Percentiles rank a stretch among this genome's conserved stretches.
Evolutionary conservation across 169 alveolate species (phyloP).

Genomic region (Theileria equi): DNA sequence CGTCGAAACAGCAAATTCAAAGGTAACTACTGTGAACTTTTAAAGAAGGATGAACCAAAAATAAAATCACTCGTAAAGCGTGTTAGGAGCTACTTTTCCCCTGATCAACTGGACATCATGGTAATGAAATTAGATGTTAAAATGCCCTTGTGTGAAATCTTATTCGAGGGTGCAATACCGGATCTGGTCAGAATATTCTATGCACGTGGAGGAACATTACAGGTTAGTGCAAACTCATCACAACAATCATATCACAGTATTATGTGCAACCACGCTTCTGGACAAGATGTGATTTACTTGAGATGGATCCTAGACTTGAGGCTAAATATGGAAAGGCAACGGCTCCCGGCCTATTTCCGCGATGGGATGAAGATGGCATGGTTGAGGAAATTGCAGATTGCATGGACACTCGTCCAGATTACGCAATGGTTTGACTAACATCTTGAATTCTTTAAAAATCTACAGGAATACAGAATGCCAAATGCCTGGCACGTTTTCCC

Average conservation of each 20-base stretch:
- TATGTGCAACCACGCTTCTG: slow-evolving; percentile 63
- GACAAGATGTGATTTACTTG: slow-evolving; percentile 64
- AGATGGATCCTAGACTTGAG: slow-evolving; percentile 68
- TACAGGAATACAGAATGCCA: slow-evolving; percentile 52
- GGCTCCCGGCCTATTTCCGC: slow-evolving; percentile 74
- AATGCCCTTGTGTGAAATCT: slow-evolving; percentile 72
- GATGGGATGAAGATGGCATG: slow-evolving; percentile 75
- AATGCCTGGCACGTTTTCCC: slow-evolving; percentile 55
- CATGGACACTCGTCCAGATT: slow-evolving; percentile 65
- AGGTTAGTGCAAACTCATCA: slow-evolving; percentile 24
- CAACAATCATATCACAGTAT: slow-evolving; percentile 8
- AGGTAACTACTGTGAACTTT: slow-evolving; percentile 74
- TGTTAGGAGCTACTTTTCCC: slow-evolving; percentile 43
- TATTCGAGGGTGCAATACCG: slow-evolving; percentile 67
- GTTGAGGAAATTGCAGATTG: slow-evolving; percentile 68
- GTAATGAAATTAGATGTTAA: slow-evolving; percentile 55
- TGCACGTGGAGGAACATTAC: slow-evolving; percentile 74
- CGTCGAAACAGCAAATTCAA: background rate
- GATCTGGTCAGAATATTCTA: slow-evolving; percentile 67
- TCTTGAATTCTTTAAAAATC: background rate
- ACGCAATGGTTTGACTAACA: slow-evolving; percentile 39
- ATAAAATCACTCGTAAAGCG: slow-evolving; percentile 58
- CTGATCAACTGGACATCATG: slow-evolving; percentile 41
- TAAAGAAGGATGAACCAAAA: slow-evolving; percentile 59
- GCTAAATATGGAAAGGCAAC: slow-evolving; percentile 68